Base-by-base conservation (phyloP, 495 filamentous ascomycete species). In the Zalerion maritima region DNA sequence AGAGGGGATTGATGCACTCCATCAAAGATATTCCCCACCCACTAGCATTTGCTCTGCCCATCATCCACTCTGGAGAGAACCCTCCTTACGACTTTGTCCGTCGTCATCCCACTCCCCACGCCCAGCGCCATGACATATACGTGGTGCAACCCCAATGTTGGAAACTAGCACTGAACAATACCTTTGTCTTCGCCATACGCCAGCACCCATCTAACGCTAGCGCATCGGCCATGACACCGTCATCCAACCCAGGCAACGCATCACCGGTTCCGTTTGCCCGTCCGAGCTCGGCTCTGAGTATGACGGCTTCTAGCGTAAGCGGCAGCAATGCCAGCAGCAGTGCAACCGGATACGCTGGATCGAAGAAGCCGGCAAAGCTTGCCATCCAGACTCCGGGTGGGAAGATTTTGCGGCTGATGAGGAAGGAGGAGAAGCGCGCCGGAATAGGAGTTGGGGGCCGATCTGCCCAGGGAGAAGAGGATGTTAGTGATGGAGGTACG, bases 381-480 rank as follows among this genome's bases (percentile, higher is more conserved):
- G 89, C 89, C 1, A 89, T 97, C 21, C 89, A 97, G 54, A 80
- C 81, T 2, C 89, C 89, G 0, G 76, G 75, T n/a, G 91, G 91
- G 26, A 97, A 94, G 57, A 94, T 97, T 37, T 59, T 96, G 15
- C 60, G 89, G 28, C 57, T 97, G 26, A 87, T 80, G 58, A 69
- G 86, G 21, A 96, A 94, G 54, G 78, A 78, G 22, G 87, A 94
- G 31, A 52, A 58, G 8, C 68, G 70, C 24, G 68, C 60, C 41
- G 59, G 67, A 23, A 41, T 40, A 18, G 46, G 49, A 13, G 49
- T 53, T 18, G 49, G 53, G 2, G 51, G 57, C 23, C 54, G 55
- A n/a, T 19, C 42, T 49, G 26, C 58, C 44, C 5, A 34, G 29
- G 24, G 42, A 3, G 64, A 60, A 2, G 73, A 70, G 26, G 74